Evolutionary conservation across 805 yeast genomes (phyloP), one percentile per base, ranked within the genome.

Genomic region (Pichia ethanolica): DNA sequence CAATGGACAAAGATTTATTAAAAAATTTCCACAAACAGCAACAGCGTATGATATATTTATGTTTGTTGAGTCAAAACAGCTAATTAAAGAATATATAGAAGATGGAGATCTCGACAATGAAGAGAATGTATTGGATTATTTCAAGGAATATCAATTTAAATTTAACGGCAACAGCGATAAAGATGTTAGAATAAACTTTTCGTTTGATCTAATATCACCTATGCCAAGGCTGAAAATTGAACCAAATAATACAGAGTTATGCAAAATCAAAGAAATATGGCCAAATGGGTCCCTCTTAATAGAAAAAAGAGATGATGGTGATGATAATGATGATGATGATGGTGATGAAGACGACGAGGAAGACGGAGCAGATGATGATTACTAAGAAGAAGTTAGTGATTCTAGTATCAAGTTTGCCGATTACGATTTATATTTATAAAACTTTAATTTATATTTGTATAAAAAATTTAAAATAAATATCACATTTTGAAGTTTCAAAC

Each of bases 1-100:
- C 8, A 60, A 71, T 35, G 86, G 87, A 2, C 68, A 69, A 44
- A 62, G 81, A 48, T 59, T 73, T 7, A 68, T 79, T 2, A 73
- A 75, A 35, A 71, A 68, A 36, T 72, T 82, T 47, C 54, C 58
- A 39, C 64, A 68, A 34, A 51, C 62, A 2, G 66, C 72, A n/a
- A 58, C 75, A 0, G 53, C 77, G 27, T 62, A 59, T 39, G 81
- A 80, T 41, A 57, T 82, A 3, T 80, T 80, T 57, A 58, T 75
- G 44, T 77, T 68, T 55, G 73, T 80, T 38, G 80, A 76, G 49
- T 56, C 75, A 10, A 66, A 69, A 45, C 46, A 74, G 8, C 57
- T 57, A 35, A 13, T 61, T 20, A 44, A 52, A 3, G 52, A 43
- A 5, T 33, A 51, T n/a, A 28, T 50, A 7, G 32, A 47, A 28